Evolutionary conservation across 2,329 filamentous ascomycete genomes (phyloP).

Genomic region (Chaetomium sp.): DNA sequence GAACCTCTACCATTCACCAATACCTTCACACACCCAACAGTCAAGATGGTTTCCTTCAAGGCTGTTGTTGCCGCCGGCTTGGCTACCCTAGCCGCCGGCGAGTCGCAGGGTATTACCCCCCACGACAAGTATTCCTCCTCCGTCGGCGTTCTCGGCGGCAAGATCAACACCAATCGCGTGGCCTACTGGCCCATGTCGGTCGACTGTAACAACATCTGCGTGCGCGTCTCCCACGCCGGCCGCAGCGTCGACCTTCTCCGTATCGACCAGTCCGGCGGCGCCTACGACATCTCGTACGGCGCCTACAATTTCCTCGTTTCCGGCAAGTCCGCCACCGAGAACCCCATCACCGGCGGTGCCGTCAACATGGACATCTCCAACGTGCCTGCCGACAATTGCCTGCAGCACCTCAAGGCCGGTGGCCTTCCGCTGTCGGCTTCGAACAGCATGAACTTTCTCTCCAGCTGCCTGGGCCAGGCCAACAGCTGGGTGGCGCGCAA

Average conservation of each 20-base stretch:
- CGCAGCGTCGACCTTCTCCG: conserved; percentile 50
- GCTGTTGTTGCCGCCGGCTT: not conserved
- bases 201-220: conserved; percentile 49
- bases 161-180: conserved; percentile 52
- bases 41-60: too few species aligned
- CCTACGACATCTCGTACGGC: conserved; percentile 52
- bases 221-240: conserved; percentile 42
- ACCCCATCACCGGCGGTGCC: conserved; percentile 42
- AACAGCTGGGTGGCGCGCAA: conserved; percentile 45
- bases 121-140: conserved; percentile 50
- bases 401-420: conserved; percentile 40
- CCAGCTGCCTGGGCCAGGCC: conserved; percentile 37
- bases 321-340: conserved; percentile 38
- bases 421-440: conserved; percentile 47
- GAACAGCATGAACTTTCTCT: conserved; percentile 49
- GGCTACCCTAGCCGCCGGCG: not conserved
- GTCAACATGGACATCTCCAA: conserved; percentile 43
- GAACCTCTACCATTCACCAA: too few species aligned
- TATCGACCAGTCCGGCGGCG: conserved; percentile 48
- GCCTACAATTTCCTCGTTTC: conserved; percentile 51
- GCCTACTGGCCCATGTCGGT: conserved; percentile 51
- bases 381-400: conserved; percentile 43
- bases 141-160: conserved; percentile 52
- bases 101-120: conserved; percentile 38
- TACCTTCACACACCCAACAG: too few species aligned